Percentiles rank a stretch among this genome's conserved stretches.
Conservation (phyloP, 1,284 basidiomycete species). For the Cystobasidium sp. region DNA sequence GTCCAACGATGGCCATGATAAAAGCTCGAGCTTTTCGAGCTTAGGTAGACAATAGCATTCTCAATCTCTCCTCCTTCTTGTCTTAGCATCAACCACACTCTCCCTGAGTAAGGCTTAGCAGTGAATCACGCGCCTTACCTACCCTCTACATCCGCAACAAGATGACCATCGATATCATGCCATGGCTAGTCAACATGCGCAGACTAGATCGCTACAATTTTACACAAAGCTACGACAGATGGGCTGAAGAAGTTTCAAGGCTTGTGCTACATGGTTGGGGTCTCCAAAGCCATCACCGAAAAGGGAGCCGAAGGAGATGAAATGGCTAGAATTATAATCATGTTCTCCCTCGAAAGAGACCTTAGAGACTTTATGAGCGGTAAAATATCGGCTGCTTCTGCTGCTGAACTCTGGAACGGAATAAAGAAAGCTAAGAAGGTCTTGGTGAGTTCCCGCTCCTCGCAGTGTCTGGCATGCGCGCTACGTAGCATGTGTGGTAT, state of each 20-base stretch:
- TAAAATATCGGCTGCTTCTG: not conserved
- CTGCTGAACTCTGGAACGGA: conserved; percentile 8
- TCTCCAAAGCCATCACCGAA: conserved; percentile 1
- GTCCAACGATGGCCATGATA: not conserved
- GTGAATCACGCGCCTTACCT: no score
- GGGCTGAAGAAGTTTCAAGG: conserved; percentile 29
- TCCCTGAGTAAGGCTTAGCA: no score
- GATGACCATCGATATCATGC: conserved; percentile 9
- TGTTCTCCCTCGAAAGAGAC: conserved; percentile 19
- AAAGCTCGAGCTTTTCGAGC: not conserved
- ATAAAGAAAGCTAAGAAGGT: conserved; percentile 17
- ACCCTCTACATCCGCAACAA: not conserved
- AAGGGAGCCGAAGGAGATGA: conserved; percentile 14
- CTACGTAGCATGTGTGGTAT: no score
- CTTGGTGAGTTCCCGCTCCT: conserved; percentile 5
- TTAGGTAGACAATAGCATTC: not conserved
- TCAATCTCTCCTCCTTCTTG: not conserved
- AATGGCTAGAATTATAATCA: conserved; percentile 5
- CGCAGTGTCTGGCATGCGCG: not conserved
- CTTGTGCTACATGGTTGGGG: not conserved
- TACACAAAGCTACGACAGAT: not conserved
- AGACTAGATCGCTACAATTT: conserved; percentile 16
- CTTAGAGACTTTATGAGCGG: conserved; percentile 14
- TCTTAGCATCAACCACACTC: not conserved
- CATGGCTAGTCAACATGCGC: conserved; percentile 19